Percentiles rank a stretch among this genome's conserved stretches.
Conservation (phyloP, 2,329 filamentous ascomycete genomes). For the Apiospora malaysiana region DNA sequence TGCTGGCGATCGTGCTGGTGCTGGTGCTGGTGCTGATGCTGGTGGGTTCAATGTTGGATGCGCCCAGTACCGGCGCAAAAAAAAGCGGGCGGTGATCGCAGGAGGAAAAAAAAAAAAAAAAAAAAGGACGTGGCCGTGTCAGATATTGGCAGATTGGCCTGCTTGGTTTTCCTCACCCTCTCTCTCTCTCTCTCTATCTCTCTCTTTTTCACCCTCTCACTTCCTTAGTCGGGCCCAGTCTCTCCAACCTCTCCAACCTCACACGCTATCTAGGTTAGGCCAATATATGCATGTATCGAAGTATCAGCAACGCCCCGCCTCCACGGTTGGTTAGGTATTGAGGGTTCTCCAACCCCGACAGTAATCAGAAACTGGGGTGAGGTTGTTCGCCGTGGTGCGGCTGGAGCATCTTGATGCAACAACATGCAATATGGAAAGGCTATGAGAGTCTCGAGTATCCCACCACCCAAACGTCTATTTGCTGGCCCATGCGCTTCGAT, state of each 20-base stretch:
- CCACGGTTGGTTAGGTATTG: background rate
- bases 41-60: background rate
- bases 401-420: background rate
- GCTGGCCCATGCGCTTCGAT: background rate
- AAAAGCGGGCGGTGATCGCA: conserved; percentile 18
- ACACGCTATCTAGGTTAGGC: background rate
- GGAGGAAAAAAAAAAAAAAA: conserved; percentile 4
- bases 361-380: background rate
- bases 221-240: no score
- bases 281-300: background rate
- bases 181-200: background rate
- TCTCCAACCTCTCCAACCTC: background rate
- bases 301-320: background rate
- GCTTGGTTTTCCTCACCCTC: background rate
- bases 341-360: background rate
- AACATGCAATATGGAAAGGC: background rate
- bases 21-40: background rate
- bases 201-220: background rate
- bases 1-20: background rate
- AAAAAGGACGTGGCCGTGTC: conserved; percentile 14
- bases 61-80: conserved; percentile 7
- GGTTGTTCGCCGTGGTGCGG: background rate
- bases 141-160: conserved; percentile 10
- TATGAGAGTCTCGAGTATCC: background rate
- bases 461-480: background rate